A percentile compares a stretch with the other conserved stretches of the same genome.
Evolutionary conservation across 1,284 basidiomycete species (phyloP).

Genomic region (Sanghuangporus baumii): DNA sequence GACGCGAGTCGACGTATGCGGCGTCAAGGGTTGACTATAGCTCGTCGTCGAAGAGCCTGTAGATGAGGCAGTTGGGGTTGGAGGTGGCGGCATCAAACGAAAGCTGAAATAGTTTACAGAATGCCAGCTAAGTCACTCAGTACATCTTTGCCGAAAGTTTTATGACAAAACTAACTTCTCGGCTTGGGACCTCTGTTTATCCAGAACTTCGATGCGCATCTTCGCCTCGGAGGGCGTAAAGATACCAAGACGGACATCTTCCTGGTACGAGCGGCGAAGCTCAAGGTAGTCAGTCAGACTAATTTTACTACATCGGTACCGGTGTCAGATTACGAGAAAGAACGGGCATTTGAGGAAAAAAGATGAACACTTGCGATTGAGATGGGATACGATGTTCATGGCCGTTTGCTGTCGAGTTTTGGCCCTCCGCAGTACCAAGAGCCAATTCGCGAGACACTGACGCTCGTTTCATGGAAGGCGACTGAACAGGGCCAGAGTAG

Average conservation of each 20-base stretch:
- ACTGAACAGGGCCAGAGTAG: conserved; percentile 12
- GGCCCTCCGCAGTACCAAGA: conserved; percentile 6
- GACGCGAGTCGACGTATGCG: background rate
- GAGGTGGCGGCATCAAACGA: background rate
- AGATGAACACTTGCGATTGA: background rate
- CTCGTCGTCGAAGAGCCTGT: background rate
- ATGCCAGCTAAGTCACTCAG: background rate
- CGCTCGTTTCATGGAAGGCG: conserved; percentile 8
- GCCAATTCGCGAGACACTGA: background rate
- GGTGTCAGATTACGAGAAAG: background rate
- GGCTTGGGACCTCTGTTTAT: conserved; percentile 4
- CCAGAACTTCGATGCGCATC: conserved; percentile 10
- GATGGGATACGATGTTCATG: background rate
- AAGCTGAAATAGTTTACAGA: background rate
- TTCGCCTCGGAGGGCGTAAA: conserved; percentile 12
- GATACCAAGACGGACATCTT: conserved; percentile 14
- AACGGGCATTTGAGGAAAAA: background rate
- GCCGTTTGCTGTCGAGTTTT: background rate
- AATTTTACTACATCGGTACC: background rate
- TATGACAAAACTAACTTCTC: background rate
- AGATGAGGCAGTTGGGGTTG: background rate
- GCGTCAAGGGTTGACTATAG: background rate
- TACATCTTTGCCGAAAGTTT: background rate
- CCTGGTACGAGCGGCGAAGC: conserved; percentile 13
- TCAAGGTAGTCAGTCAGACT: conserved; percentile 11